Evolutionary conservation across 345 rosid genomes (phyloP).

Genomic region (Lepidium aucheri): DNA sequence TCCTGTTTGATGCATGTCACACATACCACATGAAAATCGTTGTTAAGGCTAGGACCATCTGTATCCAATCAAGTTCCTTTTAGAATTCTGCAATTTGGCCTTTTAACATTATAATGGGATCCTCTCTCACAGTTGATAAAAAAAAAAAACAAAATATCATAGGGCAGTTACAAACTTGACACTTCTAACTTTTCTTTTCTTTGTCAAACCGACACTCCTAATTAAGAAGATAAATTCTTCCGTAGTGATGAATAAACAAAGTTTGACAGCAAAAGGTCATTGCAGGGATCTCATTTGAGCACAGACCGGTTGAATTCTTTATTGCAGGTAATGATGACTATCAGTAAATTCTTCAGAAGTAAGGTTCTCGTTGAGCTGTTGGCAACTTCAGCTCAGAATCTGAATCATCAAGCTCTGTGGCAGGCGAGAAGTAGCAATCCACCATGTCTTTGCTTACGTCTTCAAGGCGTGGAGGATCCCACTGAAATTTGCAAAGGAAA

Average conservation of each 20-base stretch:
- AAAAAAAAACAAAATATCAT: not conserved
- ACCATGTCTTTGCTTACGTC: conserved; percentile 76
- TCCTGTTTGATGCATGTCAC: not conserved
- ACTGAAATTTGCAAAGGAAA: conserved; percentile 33
- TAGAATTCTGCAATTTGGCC: not conserved
- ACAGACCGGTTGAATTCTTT: not conserved
- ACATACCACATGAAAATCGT: not conserved
- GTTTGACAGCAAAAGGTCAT: conserved; percentile 13
- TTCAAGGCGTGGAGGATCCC: conserved; percentile 74
- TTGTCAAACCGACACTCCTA: conserved; percentile 11
- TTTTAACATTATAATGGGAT: not conserved
- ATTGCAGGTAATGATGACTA: not conserved
- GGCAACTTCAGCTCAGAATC: conserved; percentile 82
- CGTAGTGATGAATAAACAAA: not conserved
- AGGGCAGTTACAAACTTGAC: not conserved
- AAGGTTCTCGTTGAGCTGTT: conserved; percentile 62
- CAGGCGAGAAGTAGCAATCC: conserved; percentile 57
- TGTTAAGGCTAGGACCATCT: not conserved
- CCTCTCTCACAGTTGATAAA: not conserved
- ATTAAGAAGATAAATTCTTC: not conserved
- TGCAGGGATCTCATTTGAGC: conserved; percentile 2
- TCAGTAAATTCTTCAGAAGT: conserved; percentile 18
- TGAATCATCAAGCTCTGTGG: conserved; percentile 27
- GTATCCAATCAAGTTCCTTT: conserved; percentile 3
- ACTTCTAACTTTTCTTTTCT: conserved; percentile 2